A percentile compares a stretch with the other conserved stretches of the same genome.
These are phyloP conservation scores for Yarrowia sp. DNA, from an alignment of 805 yeast species.

Conservation along the genomic window DNA sequence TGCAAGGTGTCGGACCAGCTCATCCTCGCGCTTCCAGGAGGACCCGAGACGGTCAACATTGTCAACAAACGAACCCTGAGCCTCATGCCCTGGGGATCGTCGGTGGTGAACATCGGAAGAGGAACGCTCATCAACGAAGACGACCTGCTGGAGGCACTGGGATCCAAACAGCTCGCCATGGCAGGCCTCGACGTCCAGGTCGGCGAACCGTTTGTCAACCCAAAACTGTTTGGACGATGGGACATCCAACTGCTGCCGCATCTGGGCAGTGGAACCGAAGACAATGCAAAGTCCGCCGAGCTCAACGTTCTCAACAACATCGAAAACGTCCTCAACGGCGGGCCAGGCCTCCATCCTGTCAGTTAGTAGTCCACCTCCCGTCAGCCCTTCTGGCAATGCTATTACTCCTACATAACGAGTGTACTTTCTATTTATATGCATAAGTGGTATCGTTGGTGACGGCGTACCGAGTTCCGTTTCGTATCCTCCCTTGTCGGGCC, in stretches of 20 bases:
- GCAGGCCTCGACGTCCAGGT: constrained; percentile 74
- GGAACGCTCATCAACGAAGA: constrained; percentile 66
- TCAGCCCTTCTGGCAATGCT: too few species aligned
- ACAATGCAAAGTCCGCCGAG: constrained; percentile 29
- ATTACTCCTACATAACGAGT: neutral
- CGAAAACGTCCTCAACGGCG: constrained; percentile 26
- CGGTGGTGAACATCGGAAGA: constrained; percentile 72
- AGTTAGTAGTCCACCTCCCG: too few species aligned
- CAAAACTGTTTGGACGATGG: constrained; percentile 49
- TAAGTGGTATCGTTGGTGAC: neutral
- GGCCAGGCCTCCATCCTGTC: constrained; percentile 24
- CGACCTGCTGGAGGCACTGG: constrained; percentile 59
- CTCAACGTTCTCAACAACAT: constrained; percentile 62
- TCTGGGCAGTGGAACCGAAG: constrained; percentile 59
- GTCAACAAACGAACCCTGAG: constrained; percentile 49
- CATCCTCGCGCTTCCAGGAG: constrained; percentile 65
- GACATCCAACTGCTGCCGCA: constrained; percentile 71
- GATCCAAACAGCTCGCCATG: constrained; percentile 55
- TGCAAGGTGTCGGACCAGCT: constrained; percentile 50
- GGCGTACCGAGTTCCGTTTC: too few species aligned
- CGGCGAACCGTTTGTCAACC: constrained; percentile 56
- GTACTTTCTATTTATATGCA: constrained; percentile 11
- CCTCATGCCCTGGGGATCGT: constrained; percentile 50
- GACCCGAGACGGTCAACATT: constrained; percentile 54
- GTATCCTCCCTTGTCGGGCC: too few species aligned